Percentiles rank a stretch among this genome's conserved stretches.
These are phyloP conservation scores for Phyllosticta citrichinensis DNA, from an alignment of 2,329 filamentous ascomycete genomes.

Conservation along the genomic window DNA sequence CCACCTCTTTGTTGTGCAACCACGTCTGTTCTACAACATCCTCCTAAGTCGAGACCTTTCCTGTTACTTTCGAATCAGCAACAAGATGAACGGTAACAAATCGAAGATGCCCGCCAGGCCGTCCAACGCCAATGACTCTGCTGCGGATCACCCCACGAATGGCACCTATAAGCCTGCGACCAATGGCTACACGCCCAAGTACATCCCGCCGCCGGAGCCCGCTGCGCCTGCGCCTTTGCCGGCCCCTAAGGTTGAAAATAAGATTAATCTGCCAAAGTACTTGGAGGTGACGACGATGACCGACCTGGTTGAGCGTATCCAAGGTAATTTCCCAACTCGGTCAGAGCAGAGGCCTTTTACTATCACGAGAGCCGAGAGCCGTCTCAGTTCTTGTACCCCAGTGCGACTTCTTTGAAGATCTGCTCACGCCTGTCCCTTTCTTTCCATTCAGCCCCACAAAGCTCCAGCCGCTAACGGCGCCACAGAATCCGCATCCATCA, in stretches of 20 bases:
- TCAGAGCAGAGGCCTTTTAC: no score
- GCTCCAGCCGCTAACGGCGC: no score
- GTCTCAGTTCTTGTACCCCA: no score
- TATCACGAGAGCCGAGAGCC: no score
- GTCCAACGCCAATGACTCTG: neutral
- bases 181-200: slow-evolving; percentile 5
- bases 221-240: neutral
- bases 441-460: no score
- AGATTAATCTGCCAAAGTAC: slow-evolving; percentile 3
- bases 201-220: neutral
- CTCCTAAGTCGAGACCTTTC: neutral
- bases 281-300: slow-evolving; percentile 8
- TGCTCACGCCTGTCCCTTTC: no score
- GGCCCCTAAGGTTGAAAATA: slow-evolving; percentile 7
- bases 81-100: neutral
- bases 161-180: neutral
- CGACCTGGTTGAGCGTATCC: slow-evolving; percentile 5
- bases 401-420: no score
- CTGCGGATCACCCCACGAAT: neutral
- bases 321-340: neutral
- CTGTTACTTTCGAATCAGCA: neutral
- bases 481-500: slow-evolving; percentile 7
- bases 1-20: neutral
- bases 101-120: neutral
- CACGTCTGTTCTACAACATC: neutral